Evolutionary conservation across 805 yeast genomes (phyloP), one percentile per base, ranked within the genome.

Genomic region (Scheffersomyces lignosus): DNA sequence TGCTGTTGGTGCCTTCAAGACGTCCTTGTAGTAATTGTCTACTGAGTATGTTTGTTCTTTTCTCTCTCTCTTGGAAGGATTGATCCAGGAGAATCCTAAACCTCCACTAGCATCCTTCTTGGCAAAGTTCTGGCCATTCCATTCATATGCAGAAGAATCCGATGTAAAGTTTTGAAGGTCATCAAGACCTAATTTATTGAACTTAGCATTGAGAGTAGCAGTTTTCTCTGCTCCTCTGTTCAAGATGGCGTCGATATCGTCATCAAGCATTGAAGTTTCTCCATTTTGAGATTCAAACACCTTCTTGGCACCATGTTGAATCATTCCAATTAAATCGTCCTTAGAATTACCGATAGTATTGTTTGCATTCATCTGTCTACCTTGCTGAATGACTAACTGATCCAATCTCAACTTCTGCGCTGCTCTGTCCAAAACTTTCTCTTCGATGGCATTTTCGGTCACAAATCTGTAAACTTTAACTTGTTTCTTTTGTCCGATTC

Each of bases 401-500:
- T 91, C 99, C 43, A 91, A 71, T 42, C 97, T 73, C 45, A 91
- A 70, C 56, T 91, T 91, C 54, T 90, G 97, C 0, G 96, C 95
- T 1, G 99, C 99, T 41, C 97, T 76, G 55, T 91, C 98, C 43
- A 91, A 73, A 10, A 91, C 97, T 52, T 91, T 91, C 59, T 91
- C 99, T 56, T 91, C 99, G 51, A 91, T 87, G 1, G 98, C 96
- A 63, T 87, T 81, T 56, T 91, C 98, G 3, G 97, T 91, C 18
- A 91, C 95, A 64, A 91, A 87, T 47, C 99, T 71, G 59, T 77
- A 91, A 14, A 91, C 98, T 50, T 81, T 77, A 6, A 91, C 99
- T 66, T 91, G 99, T 56, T 91, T 91, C 58, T 87, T 91, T 60
- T 90, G 98, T 14, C 98, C 98, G 56, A 90, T 90, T 70, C 98